Percentiles rank a stretch among this genome's conserved stretches.
Evolutionary conservation across 495 filamentous ascomycete species (phyloP).

Genomic region (Durotheca rogersii): DNA sequence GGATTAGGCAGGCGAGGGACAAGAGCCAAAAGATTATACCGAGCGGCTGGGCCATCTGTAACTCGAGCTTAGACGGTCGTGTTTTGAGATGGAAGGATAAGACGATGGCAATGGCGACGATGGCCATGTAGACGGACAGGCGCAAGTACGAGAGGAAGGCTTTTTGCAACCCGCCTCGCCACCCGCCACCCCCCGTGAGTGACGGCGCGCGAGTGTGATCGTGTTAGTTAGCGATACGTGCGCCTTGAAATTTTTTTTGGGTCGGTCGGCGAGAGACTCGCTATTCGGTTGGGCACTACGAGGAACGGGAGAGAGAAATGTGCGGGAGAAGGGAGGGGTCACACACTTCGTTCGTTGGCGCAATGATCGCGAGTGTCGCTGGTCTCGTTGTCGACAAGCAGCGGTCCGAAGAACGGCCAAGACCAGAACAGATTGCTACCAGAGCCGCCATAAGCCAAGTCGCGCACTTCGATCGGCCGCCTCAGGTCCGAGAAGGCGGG

Average conservation of each 20-base stretch:
- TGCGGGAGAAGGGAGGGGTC: not conserved
- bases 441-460: too few species aligned
- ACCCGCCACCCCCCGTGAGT: too few species aligned
- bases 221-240: too few species aligned
- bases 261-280: not conserved
- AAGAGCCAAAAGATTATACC: constrained; percentile 87
- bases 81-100: constrained; percentile 88
- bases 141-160: constrained; percentile 93
- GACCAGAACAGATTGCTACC: constrained; percentile 59
- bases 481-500: too few species aligned
- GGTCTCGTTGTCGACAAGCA: constrained; percentile 85
- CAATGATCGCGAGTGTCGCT: constrained; percentile 87
- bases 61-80: constrained; percentile 67
- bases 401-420: constrained; percentile 68
- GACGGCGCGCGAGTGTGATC: too few species aligned
- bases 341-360: constrained; percentile 72
- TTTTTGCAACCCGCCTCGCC: too few species aligned
- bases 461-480: too few species aligned
- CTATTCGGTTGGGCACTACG: too few species aligned
- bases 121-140: constrained; percentile 83
- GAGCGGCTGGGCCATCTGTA: constrained; percentile 75
- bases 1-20: constrained; percentile 68
- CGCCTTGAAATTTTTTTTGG: not conserved
- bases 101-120: constrained; percentile 86
- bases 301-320: too few species aligned